These are phyloP conservation scores for Tetrapisispora namnaoensis DNA, from an alignment of 805 yeast genomes.

Conservation along the genomic window DNA sequence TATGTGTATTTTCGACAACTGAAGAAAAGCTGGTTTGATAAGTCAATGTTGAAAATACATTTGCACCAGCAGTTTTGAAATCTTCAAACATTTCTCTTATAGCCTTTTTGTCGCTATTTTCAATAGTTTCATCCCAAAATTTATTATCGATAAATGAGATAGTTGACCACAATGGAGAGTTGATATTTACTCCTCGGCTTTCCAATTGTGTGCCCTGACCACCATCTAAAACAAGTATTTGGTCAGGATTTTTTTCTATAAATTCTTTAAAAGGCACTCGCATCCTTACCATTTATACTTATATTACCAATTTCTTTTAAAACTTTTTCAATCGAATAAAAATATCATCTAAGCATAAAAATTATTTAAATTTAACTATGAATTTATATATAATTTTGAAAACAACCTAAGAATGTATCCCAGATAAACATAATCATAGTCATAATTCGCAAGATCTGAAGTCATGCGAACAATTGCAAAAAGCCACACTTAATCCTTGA, in stretches of 20 bases:
- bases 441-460: no score
- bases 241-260: conserved; percentile 8
- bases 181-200: conserved; percentile 35
- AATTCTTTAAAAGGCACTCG: conserved; percentile 2
- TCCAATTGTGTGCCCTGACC: conserved; percentile 60
- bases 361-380: no score
- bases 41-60: conserved; percentile 45
- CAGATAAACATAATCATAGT: no score
- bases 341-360: no score
- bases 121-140: conserved; percentile 15
- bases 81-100: conserved; percentile 40
- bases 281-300: not conserved
- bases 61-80: conserved; percentile 46
- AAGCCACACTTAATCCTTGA: not conserved
- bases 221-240: conserved; percentile 41
- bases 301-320: not conserved
- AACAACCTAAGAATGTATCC: no score
- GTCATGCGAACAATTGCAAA: not conserved
- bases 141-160: conserved; percentile 32
- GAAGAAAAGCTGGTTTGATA: conserved; percentile 46
- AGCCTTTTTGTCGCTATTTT: conserved; percentile 31
- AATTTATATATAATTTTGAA: no score
- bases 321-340: no score
- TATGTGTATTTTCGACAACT: conserved; percentile 28
- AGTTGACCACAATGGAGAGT: conserved; percentile 54